Base-by-base conservation (phyloP, 768 basidiomycete genomes). In the Rhizopogon vinicolor region DNA sequence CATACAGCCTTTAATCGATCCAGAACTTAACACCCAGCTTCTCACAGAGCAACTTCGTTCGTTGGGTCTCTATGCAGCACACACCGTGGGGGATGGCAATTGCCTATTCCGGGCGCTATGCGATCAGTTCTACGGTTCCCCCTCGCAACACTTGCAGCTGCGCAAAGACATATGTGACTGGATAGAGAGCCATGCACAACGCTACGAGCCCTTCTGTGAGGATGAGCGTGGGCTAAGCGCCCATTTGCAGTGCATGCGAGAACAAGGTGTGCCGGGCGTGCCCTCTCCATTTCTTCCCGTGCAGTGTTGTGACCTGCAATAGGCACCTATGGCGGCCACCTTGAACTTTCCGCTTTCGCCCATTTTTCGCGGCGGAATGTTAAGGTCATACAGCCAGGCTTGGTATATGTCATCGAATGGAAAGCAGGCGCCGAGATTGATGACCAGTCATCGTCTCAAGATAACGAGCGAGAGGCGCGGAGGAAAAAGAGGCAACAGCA, bases 301-400 rank as follows among this genome's bases (percentile, higher is more conserved):
- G 43, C 51, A 45, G 50, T 41, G 39, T 60, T 59, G 51, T 65
- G 51, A 56, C 62, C 40, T 33, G 39, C 39, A 55, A 52, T 61
- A 88, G 90, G 83, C 29, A 95, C 93, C 2, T 96, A 95, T 58
- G 94, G 93, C 41, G 93, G 93, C 1, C 92, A 97, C 70, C 82
- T 97, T 63, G 94, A 97, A 69, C 78, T 97, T n/a, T 89, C 88
- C 16, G 92, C 92, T 1, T 96, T 94, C 68, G 87, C 94, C 3
- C 90, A 93, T 62, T 81, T 92, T 75, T 79, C 79, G 48, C 75
- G 76, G 53, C 78, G 87, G 31, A 81, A 92, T 63, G 87, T 97
- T 68, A 96, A 96, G 74, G 92, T 97, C 55, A 82, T 95, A 51
- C 94, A 96, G 65, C 93, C 94, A 0, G 91, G 90, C 2, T 78